A percentile compares a stretch with the other conserved stretches of the same genome.
Conservation (phyloP, 169 alveolate species). For the Toxoplasma gondii region DNA sequence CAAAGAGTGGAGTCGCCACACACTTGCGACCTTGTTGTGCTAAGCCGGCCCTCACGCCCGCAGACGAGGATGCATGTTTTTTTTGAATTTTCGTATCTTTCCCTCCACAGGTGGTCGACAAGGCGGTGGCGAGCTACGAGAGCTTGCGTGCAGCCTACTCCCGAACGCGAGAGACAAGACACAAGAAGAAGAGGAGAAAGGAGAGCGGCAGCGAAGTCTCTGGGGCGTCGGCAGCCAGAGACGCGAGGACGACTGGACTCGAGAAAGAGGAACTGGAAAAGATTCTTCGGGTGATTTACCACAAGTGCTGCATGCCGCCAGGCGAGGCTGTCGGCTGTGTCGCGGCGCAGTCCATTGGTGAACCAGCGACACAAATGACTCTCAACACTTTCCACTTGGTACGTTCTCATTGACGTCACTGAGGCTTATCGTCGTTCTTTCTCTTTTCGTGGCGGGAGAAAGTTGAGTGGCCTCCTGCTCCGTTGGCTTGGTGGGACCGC, state of each 20-base stretch:
- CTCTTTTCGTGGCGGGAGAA: neutral
- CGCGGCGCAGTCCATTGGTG: conserved; percentile 99
- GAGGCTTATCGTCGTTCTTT: neutral
- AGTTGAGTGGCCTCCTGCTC: too few species aligned
- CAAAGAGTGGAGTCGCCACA: neutral
- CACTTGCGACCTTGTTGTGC: neutral
- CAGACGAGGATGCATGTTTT: neutral
- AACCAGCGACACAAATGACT: conserved; percentile 99
- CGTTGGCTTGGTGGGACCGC: too few species aligned
- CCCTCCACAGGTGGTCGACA: neutral
- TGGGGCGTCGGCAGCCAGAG: neutral
- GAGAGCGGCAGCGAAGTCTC: neutral
- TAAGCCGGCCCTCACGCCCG: neutral
- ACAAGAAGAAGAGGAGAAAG: neutral
- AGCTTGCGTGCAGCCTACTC: neutral
- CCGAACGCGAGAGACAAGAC: neutral
- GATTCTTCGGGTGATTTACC: conserved; percentile 43
- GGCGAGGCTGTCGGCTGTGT: conserved; percentile 99
- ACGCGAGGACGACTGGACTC: neutral
- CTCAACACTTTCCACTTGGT: conserved; percentile 99
- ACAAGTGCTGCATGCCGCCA: conserved; percentile 51
- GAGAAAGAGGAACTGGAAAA: conserved; percentile 49
- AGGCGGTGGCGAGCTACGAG: neutral
- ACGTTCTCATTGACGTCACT: neutral
- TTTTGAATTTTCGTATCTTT: neutral